Evolutionary conservation across 805 yeast species (phyloP).

Genomic region (Candida golubevii): DNA sequence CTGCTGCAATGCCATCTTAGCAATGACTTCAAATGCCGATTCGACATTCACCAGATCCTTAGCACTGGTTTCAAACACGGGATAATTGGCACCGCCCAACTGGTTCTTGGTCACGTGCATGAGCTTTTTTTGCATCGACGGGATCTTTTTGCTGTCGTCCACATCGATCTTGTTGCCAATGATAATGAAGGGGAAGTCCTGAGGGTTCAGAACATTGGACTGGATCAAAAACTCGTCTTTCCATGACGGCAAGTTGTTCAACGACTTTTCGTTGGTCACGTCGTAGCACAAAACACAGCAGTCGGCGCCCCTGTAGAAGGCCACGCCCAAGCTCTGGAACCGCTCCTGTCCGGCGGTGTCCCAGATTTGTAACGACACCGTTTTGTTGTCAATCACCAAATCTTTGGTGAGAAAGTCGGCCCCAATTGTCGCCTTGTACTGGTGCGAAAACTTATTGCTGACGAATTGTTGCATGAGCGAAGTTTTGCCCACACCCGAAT

Average conservation of each 20-base stretch:
- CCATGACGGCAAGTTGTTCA: constrained; percentile 87
- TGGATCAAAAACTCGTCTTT: constrained; percentile 93
- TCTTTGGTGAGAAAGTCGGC: constrained; percentile 96
- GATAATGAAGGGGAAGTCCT: constrained; percentile 91
- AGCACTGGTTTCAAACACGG: constrained; percentile 96
- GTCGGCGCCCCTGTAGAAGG: constrained; percentile 96
- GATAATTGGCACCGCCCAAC: constrained; percentile 62
- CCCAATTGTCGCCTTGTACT: constrained; percentile 96
- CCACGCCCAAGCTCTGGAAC: constrained; percentile 94
- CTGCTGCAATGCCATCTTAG: constrained; percentile 92
- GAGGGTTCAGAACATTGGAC: constrained; percentile 90
- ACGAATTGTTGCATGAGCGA: constrained; percentile 97
- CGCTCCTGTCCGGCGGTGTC: constrained; percentile 52
- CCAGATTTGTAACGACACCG: constrained; percentile 80
- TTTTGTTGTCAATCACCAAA: constrained; percentile 75
- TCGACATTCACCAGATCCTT: constrained; percentile 95
- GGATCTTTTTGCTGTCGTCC: constrained; percentile 82
- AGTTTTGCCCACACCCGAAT: constrained; percentile 97
- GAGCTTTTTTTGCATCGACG: constrained; percentile 50
- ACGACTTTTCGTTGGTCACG: constrained; percentile 90
- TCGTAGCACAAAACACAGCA: constrained; percentile 96
- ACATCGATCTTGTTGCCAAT: constrained; percentile 94
- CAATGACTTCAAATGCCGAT: constrained; percentile 92
- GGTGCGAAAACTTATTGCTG: constrained; percentile 89
- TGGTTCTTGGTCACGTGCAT: constrained; percentile 42